phyloP scores from a whole-genome alignment of 805 yeast genomes.

The Metschnikowia matae region DNA sequence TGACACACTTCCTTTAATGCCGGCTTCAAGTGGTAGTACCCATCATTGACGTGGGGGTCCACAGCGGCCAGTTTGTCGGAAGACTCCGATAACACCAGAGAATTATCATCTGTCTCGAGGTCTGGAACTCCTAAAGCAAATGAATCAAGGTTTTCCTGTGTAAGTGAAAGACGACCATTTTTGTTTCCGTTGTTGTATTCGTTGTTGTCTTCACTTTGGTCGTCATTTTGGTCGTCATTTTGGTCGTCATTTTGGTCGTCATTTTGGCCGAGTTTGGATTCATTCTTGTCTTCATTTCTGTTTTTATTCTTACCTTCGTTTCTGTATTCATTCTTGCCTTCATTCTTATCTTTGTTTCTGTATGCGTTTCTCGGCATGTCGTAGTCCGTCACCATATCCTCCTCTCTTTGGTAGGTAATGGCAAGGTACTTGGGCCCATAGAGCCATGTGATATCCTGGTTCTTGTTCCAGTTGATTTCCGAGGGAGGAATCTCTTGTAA shows the following conservation, averaged over 20 bases:
- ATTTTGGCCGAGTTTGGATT: too few relatives aligned
- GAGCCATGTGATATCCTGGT: conserved; percentile 51
- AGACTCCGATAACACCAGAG: conserved; percentile 9
- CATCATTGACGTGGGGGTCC: conserved; percentile 9
- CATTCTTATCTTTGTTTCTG: too few relatives aligned
- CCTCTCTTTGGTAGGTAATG: neutral
- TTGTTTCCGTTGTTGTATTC: too few relatives aligned
- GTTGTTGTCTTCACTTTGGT: too few relatives aligned
- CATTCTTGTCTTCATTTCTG: too few relatives aligned
- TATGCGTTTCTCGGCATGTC: too few relatives aligned
- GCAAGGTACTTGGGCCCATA: conserved; percentile 44
- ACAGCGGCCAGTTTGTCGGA: conserved; percentile 6
- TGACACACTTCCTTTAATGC: conserved; percentile 14
- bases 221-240: too few relatives aligned
- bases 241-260: too few relatives aligned
- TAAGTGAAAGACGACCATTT: conserved; percentile 1
- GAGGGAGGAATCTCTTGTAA: conserved; percentile 38
- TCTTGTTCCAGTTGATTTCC: conserved; percentile 50
- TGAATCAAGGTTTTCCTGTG: conserved; percentile 7
- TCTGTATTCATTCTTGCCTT: too few relatives aligned
- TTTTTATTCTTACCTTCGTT: too few relatives aligned
- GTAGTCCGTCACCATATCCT: neutral
- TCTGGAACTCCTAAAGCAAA: conserved; percentile 2
- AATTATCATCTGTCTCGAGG: conserved; percentile 11
- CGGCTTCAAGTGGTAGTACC: conserved; percentile 18